phyloP scores from a whole-genome alignment of 495 filamentous ascomycete genomes.

The Lasiosphaeriaceae sp. region DNA sequence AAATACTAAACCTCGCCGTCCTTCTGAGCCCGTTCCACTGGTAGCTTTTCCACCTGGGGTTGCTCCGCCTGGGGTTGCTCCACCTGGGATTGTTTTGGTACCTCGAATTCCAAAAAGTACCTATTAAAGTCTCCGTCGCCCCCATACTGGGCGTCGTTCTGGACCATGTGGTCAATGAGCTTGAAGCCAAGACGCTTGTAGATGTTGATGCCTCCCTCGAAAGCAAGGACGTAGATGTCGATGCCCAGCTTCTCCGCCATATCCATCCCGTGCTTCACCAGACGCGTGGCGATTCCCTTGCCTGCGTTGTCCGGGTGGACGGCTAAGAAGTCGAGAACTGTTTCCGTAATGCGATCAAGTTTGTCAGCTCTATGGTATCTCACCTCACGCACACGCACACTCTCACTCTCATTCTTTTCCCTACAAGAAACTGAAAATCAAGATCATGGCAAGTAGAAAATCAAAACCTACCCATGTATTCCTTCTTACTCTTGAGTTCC shows the following conservation, averaged over 20 bases:
- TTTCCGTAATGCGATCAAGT: neutral
- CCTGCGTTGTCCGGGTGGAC: neutral
- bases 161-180: neutral
- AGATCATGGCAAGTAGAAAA: neutral
- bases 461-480: conserved; percentile 1
- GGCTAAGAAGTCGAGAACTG: conserved; percentile 7
- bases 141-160: neutral
- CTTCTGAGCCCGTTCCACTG: too few species aligned
- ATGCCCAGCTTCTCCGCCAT: neutral
- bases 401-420: too few species aligned
- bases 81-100: too few species aligned
- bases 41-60: too few species aligned
- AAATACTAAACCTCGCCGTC: too few species aligned
- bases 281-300: conserved; percentile 1
- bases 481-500: neutral
- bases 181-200: conserved; percentile 2
- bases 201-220: neutral
- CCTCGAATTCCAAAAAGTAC: neutral
- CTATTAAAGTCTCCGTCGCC: neutral
- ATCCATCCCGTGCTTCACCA: neutral
- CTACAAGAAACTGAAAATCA: too few species aligned
- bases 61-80: too few species aligned
- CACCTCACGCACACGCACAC: too few species aligned
- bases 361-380: too few species aligned
- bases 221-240: conserved; percentile 4